These are phyloP conservation scores for Forsythia viridissima DNA, from an alignment of 257 asterid species.

Conservation along the genomic window DNA sequence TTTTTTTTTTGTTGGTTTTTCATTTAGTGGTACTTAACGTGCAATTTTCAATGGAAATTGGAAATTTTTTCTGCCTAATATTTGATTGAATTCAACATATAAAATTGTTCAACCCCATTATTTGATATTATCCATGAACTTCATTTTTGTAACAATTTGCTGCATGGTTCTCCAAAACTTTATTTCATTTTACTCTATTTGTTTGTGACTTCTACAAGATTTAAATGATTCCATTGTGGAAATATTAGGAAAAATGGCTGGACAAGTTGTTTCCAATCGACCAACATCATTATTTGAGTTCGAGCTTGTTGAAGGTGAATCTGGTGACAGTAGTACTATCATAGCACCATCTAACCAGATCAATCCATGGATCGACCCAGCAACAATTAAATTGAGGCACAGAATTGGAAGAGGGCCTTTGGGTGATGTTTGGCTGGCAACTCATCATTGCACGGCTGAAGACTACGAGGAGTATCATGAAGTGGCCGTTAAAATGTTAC, in stretches of 20 bases:
- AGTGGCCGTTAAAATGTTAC: constrained; percentile 62
- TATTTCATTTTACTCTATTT: background rate
- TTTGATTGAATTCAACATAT: background rate
- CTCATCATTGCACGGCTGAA: constrained; percentile 55
- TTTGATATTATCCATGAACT: background rate
- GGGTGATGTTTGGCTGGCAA: constrained; percentile 77
- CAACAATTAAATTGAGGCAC: constrained; percentile 49
- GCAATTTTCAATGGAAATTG: background rate
- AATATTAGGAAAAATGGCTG: constrained; percentile 55
- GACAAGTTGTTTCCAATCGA: constrained; percentile 48
- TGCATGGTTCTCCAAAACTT: background rate
- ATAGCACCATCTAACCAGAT: constrained; percentile 44
- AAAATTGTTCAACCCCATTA: background rate
- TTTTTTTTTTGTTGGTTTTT: no score
- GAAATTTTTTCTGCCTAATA: background rate
- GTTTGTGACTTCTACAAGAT: background rate
- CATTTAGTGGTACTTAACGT: background rate
- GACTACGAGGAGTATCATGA: constrained; percentile 66
- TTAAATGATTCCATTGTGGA: background rate
- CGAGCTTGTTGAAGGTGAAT: constrained; percentile 70
- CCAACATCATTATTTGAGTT: constrained; percentile 58
- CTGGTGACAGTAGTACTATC: constrained; percentile 42
- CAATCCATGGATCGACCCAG: constrained; percentile 47
- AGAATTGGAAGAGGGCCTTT: constrained; percentile 68
- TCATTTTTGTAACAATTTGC: background rate